phyloP scores from a whole-genome alignment of 306 rosid genomes.

The Acacia crassicarpa region DNA sequence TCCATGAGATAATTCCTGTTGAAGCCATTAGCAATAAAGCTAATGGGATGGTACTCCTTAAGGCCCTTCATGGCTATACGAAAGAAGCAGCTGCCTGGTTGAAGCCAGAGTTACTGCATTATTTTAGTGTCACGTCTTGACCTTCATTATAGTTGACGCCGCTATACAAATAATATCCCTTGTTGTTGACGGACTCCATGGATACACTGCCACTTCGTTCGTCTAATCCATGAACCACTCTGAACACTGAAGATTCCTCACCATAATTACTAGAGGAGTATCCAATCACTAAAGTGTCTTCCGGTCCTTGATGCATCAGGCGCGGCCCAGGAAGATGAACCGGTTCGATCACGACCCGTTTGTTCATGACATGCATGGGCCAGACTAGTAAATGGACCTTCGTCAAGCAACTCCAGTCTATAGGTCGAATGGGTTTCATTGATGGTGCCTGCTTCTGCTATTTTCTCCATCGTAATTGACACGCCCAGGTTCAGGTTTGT shows the following conservation, averaged over 20 bases:
- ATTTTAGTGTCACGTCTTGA: not conserved
- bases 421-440: slow-evolving; percentile 45
- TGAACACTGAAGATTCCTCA: slow-evolving; percentile 27
- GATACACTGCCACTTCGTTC: slow-evolving; percentile 36
- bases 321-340: slow-evolving; percentile 44
- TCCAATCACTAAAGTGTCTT: slow-evolving; percentile 25
- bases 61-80: slow-evolving; percentile 32
- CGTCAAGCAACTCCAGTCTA: slow-evolving; percentile 35
- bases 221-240: slow-evolving; percentile 50
- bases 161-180: slow-evolving; percentile 41
- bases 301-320: slow-evolving; percentile 41
- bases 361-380: slow-evolving; percentile 32
- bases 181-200: slow-evolving; percentile 34
- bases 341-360: slow-evolving; percentile 49
- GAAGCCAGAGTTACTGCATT: slow-evolving; percentile 35
- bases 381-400: not conserved
- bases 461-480: slow-evolving; percentile 36
- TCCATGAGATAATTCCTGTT: slow-evolving; percentile 47
- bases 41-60: slow-evolving; percentile 54
- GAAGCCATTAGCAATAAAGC: slow-evolving; percentile 49
- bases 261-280: slow-evolving; percentile 21
- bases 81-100: slow-evolving; percentile 51
- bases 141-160: not conserved
- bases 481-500: slow-evolving; percentile 40
- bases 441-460: not conserved